Percentiles rank a stretch among this genome's conserved stretches.
phyloP scores from a whole-genome alignment of 2,329 filamentous ascomycete genomes.

The Periglandula ipomoeae region DNA sequence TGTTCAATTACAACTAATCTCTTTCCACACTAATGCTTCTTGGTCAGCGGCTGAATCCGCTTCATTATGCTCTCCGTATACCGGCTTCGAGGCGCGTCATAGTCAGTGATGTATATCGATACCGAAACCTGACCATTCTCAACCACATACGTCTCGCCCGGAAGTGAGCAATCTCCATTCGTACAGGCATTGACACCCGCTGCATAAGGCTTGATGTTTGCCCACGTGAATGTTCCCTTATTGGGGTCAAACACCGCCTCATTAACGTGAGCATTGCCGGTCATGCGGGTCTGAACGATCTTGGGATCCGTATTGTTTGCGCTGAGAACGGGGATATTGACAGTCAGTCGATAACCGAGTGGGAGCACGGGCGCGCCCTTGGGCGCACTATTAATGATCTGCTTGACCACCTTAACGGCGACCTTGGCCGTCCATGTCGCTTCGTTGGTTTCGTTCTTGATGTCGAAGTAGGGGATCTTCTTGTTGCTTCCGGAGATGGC shows the following conservation, averaged over 20 bases:
- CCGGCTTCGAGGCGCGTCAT: constrained; percentile 31
- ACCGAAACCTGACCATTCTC: constrained; percentile 32
- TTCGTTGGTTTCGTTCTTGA: constrained; percentile 31
- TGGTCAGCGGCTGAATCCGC: constrained; percentile 14
- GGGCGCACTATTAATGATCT: constrained; percentile 29
- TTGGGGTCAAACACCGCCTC: constrained; percentile 33
- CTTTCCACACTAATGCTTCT: not conserved
- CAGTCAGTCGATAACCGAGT: constrained; percentile 40
- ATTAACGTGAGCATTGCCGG: constrained; percentile 37
- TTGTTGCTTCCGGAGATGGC: constrained; percentile 35
- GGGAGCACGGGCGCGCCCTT: constrained; percentile 29
- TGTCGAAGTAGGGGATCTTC: constrained; percentile 30
- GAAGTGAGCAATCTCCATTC: constrained; percentile 41
- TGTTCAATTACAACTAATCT: too few relatives aligned
- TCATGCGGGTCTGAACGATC: constrained; percentile 38
- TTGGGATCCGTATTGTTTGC: constrained; percentile 30
- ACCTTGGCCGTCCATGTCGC: constrained; percentile 33
- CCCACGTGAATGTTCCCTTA: constrained; percentile 33
- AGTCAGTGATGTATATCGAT: constrained; percentile 40
- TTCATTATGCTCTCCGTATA: constrained; percentile 17
- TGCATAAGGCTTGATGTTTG: constrained; percentile 25
- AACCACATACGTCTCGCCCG: constrained; percentile 40
- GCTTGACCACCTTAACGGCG: constrained; percentile 32
- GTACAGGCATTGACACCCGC: constrained; percentile 38
- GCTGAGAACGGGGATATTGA: constrained; percentile 39